Base-by-base conservation (phyloP, 2,329 filamentous ascomycete species). In the Talaromyces sp. region DNA sequence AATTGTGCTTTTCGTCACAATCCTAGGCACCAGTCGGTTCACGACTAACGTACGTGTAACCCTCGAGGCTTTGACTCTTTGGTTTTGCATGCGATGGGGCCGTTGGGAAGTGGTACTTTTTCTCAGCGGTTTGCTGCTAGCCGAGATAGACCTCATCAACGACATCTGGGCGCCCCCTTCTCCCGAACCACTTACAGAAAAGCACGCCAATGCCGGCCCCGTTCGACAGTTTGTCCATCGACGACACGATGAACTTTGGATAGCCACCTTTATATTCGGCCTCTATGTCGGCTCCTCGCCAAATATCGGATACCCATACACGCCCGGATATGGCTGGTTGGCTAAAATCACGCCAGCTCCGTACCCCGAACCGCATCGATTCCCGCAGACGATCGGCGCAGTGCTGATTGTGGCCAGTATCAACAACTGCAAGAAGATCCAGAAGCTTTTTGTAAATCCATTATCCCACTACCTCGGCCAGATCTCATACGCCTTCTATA, bases 401-500 rank as follows among this genome's bases (percentile, higher is more conserved):
- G 64, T 75, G 24, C 60, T 79, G 54, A 74, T 80, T 46, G 73
- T 80, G 51, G 75, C 71, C 63, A 73, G 72, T 56, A 76, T 78
- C 60, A 77, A 76, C 59, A 74, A 75, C 53, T 75, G 74, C 24
- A 70, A 68, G 10, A 69, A 71, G 11, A 69, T 80, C 43, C 77
- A 80, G 57, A 70, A 69, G 55, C 66, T 79, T 24, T 78, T 80
- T 65, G 73, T 70, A 35, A 74, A 74, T 56, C 67, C 69, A 0
- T 43, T 79, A 5, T 75, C 77, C 17, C 77, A 78, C 59, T 81
- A 81, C 61, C 67, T 81, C 13, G 79, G 79, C 60, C 77, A 76
- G 53, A 77, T 80, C 60, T 79, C 76, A 2, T 81, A 78, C 63
- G 76, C 76, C 2, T 75, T 81, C 49, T 81, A 81, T 58, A 73